phyloP scores from a whole-genome alignment of 1,284 basidiomycete species.

The Ustilago sp. region DNA sequence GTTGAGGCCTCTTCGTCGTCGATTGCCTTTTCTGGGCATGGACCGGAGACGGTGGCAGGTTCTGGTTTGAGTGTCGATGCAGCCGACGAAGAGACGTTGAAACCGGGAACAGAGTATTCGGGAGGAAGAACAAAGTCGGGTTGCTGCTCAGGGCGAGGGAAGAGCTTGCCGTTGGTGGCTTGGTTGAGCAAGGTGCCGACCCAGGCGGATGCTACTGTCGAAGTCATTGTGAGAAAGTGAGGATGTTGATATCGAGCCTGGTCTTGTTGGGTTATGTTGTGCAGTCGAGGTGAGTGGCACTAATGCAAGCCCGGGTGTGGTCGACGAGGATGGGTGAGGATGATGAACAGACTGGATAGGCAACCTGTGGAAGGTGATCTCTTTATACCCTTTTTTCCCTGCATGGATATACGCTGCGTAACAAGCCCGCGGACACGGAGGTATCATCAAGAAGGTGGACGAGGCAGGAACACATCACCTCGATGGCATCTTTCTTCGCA shows the following conservation, averaged over 20 bases:
- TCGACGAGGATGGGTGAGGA: background rate
- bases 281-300: background rate
- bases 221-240: constrained; percentile 14
- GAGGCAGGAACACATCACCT: background rate
- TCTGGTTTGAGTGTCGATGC: constrained; percentile 12
- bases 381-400: background rate
- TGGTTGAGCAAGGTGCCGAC: constrained; percentile 41
- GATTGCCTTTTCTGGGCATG: background rate
- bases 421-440: background rate
- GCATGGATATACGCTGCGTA: background rate
- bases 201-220: constrained; percentile 29
- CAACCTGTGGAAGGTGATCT: background rate
- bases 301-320: background rate
- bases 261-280: constrained; percentile 1
- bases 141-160: constrained; percentile 26
- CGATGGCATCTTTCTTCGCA: background rate
- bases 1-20: constrained; percentile 1
- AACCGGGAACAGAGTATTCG: background rate
- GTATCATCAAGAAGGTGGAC: background rate
- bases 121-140: constrained; percentile 24
- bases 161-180: constrained; percentile 23
- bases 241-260: background rate
- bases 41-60: constrained; percentile 2
- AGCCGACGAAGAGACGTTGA: background rate
- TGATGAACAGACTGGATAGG: background rate